Evolutionary conservation across 225 moss, liverwort and hornwort species (phyloP).

Genomic region (Marchantia paleacea): DNA sequence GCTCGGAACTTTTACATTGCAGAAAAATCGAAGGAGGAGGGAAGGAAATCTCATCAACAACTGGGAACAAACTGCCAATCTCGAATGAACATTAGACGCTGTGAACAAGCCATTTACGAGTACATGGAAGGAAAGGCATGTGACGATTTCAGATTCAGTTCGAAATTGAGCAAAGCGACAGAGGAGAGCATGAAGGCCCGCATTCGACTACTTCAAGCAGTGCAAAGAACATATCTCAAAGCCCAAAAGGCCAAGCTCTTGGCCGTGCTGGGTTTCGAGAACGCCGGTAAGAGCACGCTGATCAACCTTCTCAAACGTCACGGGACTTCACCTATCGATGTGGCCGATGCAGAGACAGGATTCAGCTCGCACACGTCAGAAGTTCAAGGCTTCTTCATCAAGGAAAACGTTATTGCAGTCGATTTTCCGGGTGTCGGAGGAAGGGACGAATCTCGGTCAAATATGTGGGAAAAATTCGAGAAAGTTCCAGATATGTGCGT

Average conservation of each 20-base stretch:
- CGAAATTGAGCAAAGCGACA: background rate
- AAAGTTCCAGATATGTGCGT: background rate
- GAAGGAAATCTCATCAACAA: too few relatives aligned
- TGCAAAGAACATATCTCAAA: background rate
- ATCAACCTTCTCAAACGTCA: background rate
- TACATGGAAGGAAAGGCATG: background rate
- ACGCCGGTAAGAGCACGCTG: constrained; percentile 1
- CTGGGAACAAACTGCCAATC: too few relatives aligned
- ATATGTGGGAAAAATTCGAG: constrained; percentile 1
- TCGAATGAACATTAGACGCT: background rate
- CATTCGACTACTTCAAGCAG: background rate
- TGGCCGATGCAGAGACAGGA: background rate
- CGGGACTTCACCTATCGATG: background rate
- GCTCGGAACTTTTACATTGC: too few relatives aligned
- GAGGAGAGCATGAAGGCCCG: background rate
- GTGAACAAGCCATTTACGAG: background rate
- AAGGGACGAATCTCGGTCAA: background rate
- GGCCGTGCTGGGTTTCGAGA: background rate
- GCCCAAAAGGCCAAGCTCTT: background rate
- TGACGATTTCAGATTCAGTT: background rate
- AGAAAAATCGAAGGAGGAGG: too few relatives aligned
- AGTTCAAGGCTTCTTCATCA: background rate
- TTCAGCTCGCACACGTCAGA: background rate
- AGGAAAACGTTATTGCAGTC: background rate
- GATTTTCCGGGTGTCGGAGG: constrained; percentile 4